Base-by-base conservation (phyloP, 805 yeast species). In the Metschnikowia aberdeeniae region DNA sequence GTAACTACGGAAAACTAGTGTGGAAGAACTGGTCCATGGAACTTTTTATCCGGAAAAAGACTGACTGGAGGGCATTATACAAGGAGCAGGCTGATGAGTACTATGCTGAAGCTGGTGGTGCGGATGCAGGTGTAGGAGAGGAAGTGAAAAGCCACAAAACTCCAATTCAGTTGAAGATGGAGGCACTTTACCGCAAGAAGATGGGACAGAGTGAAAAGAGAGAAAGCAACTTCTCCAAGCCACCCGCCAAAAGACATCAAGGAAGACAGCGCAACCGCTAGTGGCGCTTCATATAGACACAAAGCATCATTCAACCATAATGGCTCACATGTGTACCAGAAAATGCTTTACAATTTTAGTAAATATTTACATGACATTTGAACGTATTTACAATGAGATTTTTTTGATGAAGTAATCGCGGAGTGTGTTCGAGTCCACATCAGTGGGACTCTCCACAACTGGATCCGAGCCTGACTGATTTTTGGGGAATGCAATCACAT, bases 11-110 rank as follows among this genome's bases (percentile, higher is more conserved):
- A 30, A 80, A 84, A 60, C 76, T 81, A 56, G 98, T 93, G 1
- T 93, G 97, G 98, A 87, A 84, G 62, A 92, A 92, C 63, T 93
- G 97, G 97, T 68, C 77, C 27, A 76, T 92, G 83, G 98, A 93
- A 61, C 66, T 82, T 55, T 92, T 81, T 57, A 60, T 70, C 9
- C 75, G 95, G 60, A 82, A 82, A 64, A 78, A 82, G 62, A 78
- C 72, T 58, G 97, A 89, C 58, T 92, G 98, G 98, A 87, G 85
- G 64, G 53, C 73, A 12, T 53, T 77, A 32, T 73, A 83, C 13
- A 86, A 80, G 47, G 62, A 64, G 33, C 75, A 72, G 36, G 73
- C 67, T 45, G 56, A 55, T 35, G 70, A 60, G 31, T 68, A 57
- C 43, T 58, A 48, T 34, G 64, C 62, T 8, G 60, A 48, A 19